Evolutionary conservation across 75 land plant genomes (phyloP), one percentile per base, ranked within the genome.

Genomic region (Gnetum montanum): DNA sequence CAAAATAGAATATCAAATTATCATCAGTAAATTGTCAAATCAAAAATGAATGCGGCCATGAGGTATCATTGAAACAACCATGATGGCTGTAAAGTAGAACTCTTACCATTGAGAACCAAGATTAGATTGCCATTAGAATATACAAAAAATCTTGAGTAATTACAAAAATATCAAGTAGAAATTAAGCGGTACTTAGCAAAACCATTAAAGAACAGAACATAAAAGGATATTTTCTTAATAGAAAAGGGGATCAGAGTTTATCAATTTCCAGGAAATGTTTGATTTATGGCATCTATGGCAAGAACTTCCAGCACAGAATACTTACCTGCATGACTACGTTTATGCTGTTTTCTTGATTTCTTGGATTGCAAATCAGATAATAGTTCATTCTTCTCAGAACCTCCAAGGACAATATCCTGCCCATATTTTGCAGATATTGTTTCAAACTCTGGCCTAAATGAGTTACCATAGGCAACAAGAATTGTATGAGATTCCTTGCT

Each of bases 361-460:
- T 20, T n/a, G 2, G 54, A 46, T 19, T 66, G 61, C 6, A 46
- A 16, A 7, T 40, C 55, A 36, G 81, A 74, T 40, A 92, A 54
- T 49, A 92, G 72, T 20, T 70, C 49, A 8, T 89, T 90, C 46
- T 67, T 64, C 15, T 59, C 53, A 48, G 75, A 59, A 25, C 62
- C 35, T 18, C 41, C 40, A 30, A 92, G 43, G 10, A 36, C 58
- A 11, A 88, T 43, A 27, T 70, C 44, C 11, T 34, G 3, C 86
- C 89, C 54, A 35, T 35, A 12, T 74, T 65, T 20, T 67, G 69
- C n/a, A 67, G 33, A n/a, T 49, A 84, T 26, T 49, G 60, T 78
- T 70, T 88, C 79, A 68, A 92, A 92, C 13, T 63, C 60, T 20
- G 97, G 97, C 65, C 77, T 92, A 10, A 73, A 73, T 23, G 78